Conservation (phyloP, 495 filamentous ascomycete species). For the Cetradonia linearis region DNA sequence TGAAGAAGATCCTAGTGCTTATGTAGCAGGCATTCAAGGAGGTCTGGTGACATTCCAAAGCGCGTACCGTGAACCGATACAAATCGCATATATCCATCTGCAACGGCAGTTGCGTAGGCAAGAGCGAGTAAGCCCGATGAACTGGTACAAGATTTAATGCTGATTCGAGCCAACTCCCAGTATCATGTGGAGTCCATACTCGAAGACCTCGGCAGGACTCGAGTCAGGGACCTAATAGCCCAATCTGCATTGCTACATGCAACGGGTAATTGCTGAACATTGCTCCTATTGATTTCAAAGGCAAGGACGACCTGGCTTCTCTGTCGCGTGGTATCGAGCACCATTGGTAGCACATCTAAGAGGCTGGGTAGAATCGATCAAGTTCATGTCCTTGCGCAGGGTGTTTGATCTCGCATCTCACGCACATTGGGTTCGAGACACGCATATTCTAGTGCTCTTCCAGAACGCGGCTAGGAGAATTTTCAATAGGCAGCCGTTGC, state of each 20-base stretch:
- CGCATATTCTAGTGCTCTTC: constrained; percentile 5
- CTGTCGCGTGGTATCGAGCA: constrained; percentile 1
- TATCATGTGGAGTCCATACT: background rate
- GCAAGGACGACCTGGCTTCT: background rate
- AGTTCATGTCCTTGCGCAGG: background rate
- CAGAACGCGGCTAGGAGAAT: constrained; percentile 3
- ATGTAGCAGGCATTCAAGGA: constrained; percentile 6
- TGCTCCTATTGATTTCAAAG: background rate
- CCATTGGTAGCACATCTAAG: background rate
- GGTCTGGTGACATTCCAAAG: constrained; percentile 15
- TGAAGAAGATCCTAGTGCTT: background rate
- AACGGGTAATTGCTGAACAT: background rate
- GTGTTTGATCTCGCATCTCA: background rate
- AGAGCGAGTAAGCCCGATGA: constrained; percentile 6
- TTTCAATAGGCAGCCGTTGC: background rate
- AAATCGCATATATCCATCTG: background rate
- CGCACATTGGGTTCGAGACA: background rate
- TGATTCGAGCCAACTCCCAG: background rate
- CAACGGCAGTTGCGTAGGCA: background rate
- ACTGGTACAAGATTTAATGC: constrained; percentile 2
- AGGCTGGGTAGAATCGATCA: background rate
- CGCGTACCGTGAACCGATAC: constrained; percentile 2
- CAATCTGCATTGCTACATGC: constrained; percentile 1
- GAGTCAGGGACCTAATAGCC: background rate
- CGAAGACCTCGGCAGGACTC: background rate